A percentile compares a stretch with the other conserved stretches of the same genome.
Evolutionary conservation across 495 filamentous ascomycete species (phyloP).

Genomic region (Penicillium goetzii): DNA sequence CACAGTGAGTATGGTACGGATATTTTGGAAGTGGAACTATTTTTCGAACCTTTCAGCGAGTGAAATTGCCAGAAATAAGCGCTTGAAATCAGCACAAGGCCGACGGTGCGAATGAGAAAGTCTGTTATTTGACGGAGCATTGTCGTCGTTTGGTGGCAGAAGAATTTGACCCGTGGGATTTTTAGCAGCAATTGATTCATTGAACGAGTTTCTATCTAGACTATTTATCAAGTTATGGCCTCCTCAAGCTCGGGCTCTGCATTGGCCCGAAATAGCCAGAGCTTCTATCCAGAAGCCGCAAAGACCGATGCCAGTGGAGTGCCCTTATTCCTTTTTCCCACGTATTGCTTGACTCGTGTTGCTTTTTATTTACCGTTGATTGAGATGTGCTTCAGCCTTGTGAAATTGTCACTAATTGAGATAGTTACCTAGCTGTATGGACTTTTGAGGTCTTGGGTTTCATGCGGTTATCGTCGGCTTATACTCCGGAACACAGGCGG

Average conservation of each 20-base stretch:
- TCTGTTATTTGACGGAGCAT: slow-evolving; percentile 1
- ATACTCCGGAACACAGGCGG: background rate
- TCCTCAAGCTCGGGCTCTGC: background rate
- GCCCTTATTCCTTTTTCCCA: background rate
- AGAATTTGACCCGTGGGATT: background rate
- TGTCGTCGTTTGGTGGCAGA: background rate
- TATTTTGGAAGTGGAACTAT: background rate
- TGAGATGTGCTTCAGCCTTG: background rate
- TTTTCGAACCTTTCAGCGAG: background rate
- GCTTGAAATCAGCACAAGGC: slow-evolving; percentile 2
- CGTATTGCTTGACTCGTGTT: background rate
- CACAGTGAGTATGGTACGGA: background rate
- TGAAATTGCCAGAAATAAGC: background rate
- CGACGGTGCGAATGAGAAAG: background rate
- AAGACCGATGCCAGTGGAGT: background rate
- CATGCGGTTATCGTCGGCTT: background rate
- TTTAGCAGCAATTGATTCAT: background rate
- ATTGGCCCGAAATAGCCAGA: background rate
- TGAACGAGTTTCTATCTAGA: background rate
- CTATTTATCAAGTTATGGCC: background rate
- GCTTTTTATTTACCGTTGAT: background rate
- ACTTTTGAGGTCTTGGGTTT: background rate
- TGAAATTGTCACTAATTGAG: background rate
- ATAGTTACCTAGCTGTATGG: background rate
- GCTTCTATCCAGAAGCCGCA: background rate